Percentiles rank a stretch among this genome's conserved stretches.
Evolutionary conservation across 352 stramenopile genomes (phyloP).

Genomic region (Globisporangium rhizosaccharum): DNA sequence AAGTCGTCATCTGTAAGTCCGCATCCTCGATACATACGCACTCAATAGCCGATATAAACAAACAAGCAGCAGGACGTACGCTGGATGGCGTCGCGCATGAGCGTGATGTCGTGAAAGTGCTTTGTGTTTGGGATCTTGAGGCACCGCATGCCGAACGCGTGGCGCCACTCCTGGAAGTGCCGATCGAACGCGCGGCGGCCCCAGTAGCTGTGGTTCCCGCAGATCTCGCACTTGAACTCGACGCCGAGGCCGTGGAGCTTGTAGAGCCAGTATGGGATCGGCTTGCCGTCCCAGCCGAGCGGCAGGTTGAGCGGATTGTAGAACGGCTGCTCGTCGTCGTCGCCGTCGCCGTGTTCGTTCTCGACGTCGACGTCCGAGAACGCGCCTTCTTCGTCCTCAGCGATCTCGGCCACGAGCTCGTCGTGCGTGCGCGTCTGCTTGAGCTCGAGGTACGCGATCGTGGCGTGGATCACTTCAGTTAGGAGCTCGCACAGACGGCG

Average conservation of each 20-base stretch:
- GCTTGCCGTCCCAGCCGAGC: conserved; percentile 98
- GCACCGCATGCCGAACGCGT: conserved; percentile 98
- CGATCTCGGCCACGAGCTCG: conserved; percentile 80
- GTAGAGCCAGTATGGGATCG: conserved; percentile 99
- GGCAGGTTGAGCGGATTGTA: conserved; percentile 99
- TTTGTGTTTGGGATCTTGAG: conserved; percentile 99
- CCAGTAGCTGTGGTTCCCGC: conserved; percentile 98
- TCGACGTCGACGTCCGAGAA: conserved; percentile 82
- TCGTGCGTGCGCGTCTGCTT: conserved; percentile 88
- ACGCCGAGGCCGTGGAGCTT: conserved; percentile 98
- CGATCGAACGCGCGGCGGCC: conserved; percentile 94
- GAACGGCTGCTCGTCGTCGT: conserved; percentile 95
- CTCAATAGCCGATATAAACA: not conserved
- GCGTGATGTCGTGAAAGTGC: conserved; percentile 99
- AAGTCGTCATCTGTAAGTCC: not conserved
- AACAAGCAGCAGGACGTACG: conserved; percentile 26
- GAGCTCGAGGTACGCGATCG: conserved; percentile 79
- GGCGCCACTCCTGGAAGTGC: conserved; percentile 98
- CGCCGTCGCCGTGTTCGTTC: conserved; percentile 54
- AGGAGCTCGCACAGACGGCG: conserved; percentile 70
- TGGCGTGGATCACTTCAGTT: conserved; percentile 79
- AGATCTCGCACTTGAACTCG: conserved; percentile 99
- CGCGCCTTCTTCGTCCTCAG: conserved; percentile 81
- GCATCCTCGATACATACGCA: conserved; percentile 3
- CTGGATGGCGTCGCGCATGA: conserved; percentile 95